These are phyloP conservation scores for Ogataea pignaliae DNA, from an alignment of 805 yeast species.

Conservation along the genomic window DNA sequence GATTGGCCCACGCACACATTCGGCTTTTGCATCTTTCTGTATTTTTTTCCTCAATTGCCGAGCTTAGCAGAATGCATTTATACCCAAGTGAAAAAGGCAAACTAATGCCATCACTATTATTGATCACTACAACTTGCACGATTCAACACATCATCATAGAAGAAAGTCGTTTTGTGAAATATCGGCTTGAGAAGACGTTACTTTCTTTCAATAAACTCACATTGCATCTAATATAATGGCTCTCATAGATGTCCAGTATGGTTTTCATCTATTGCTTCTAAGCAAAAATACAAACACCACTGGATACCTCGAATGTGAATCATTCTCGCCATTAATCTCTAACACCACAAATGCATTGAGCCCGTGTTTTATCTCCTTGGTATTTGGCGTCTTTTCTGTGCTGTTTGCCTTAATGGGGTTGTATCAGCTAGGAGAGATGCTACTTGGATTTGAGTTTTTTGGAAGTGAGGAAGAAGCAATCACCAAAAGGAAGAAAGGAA, in stretches of 20 bases:
- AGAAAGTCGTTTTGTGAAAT: too few relatives aligned
- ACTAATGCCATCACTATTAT: too few relatives aligned
- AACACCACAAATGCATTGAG: conserved; percentile 23
- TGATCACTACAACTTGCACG: too few relatives aligned
- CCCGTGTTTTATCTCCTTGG: conserved; percentile 27
- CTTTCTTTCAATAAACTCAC: too few relatives aligned
- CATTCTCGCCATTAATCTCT: conserved; percentile 22
- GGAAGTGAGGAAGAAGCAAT: not conserved
- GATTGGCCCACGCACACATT: too few relatives aligned
- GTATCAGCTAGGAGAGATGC: conserved; percentile 14
- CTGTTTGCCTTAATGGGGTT: conserved; percentile 15
- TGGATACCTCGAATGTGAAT: conserved; percentile 5
- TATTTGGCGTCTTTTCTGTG: conserved; percentile 9
- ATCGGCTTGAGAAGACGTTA: too few relatives aligned
- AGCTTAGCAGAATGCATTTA: too few relatives aligned
- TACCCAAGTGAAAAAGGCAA: too few relatives aligned
- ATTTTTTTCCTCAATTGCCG: too few relatives aligned
- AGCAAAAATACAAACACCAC: not conserved
- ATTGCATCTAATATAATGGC: too few relatives aligned
- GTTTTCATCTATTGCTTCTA: not conserved
- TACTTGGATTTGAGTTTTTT: not conserved
- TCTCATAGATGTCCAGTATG: not conserved
- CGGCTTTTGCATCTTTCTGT: too few relatives aligned
- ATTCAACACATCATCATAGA: too few relatives aligned
- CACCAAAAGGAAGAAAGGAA: conserved; percentile 9